These are phyloP conservation scores for Aspergillus latus DNA, from an alignment of 2,329 filamentous ascomycete genomes.

Conservation along the genomic window DNA sequence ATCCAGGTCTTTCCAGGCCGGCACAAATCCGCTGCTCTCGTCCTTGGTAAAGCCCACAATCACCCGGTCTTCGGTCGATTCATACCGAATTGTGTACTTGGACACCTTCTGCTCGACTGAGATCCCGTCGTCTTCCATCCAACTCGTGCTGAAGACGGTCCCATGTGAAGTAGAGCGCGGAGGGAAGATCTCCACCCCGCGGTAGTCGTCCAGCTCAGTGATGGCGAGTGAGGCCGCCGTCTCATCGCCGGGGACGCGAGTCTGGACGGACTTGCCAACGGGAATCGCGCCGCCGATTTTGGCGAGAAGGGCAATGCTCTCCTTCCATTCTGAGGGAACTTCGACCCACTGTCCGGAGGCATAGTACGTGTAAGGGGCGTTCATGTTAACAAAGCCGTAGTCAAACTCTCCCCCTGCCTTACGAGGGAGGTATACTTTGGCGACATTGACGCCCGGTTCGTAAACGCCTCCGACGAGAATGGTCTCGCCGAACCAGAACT, in stretches of 20 bases:
- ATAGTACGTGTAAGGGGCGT: constrained; percentile 60
- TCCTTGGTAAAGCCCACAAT: constrained; percentile 44
- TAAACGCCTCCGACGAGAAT: constrained; percentile 69
- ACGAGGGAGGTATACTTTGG: constrained; percentile 63
- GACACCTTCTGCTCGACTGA: constrained; percentile 46
- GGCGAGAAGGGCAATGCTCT: constrained; percentile 57
- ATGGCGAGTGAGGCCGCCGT: constrained; percentile 45
- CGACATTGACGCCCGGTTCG: constrained; percentile 55
- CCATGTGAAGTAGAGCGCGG: constrained; percentile 44
- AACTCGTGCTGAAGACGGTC: constrained; percentile 43
- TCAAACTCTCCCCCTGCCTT: constrained; percentile 44
- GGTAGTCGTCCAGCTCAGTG: constrained; percentile 53
- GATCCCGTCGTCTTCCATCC: constrained; percentile 61
- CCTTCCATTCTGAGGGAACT: constrained; percentile 52
- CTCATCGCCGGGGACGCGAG: constrained; percentile 52
- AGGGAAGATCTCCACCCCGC: constrained; percentile 60
- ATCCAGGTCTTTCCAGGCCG: constrained; percentile 52
- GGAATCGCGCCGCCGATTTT: constrained; percentile 56
- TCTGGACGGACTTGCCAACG: constrained; percentile 53
- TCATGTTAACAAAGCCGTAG: constrained; percentile 63
- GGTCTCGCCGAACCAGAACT: constrained; percentile 71
- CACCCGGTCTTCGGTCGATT: constrained; percentile 47
- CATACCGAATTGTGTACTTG: constrained; percentile 46
- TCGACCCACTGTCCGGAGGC: constrained; percentile 55
- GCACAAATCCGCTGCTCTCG: constrained; percentile 44